phyloP scores from a whole-genome alignment of 2,329 filamentous ascomycete species.

The Mollisia scopiformis region DNA sequence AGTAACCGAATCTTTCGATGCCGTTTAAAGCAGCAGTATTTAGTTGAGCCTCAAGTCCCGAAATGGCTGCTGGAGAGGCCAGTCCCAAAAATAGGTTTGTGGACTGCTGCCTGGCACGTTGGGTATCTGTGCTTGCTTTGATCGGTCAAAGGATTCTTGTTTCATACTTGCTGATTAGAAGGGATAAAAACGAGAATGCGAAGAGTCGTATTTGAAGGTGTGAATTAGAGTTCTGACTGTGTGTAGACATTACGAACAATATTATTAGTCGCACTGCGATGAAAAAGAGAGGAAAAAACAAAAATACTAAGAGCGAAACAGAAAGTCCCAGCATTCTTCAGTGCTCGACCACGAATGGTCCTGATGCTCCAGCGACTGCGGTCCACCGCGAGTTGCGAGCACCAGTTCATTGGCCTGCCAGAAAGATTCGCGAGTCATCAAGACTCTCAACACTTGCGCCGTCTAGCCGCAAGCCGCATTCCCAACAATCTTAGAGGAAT shows the following conservation, averaged over 20 bases:
- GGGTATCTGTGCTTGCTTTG: neutral
- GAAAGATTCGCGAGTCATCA: neutral
- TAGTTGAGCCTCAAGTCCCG: neutral
- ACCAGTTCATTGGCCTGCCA: slow-evolving; percentile 2
- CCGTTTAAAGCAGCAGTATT: neutral
- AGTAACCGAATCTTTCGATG: neutral
- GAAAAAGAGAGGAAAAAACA: neutral
- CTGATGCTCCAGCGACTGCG: neutral
- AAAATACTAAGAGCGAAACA: slow-evolving; percentile 4
- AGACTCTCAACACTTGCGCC: neutral
- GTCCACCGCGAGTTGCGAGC: slow-evolving; percentile 1
- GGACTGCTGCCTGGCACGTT: neutral
- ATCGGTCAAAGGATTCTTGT: too few relatives aligned
- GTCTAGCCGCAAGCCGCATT: neutral
- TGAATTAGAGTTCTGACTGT: neutral
- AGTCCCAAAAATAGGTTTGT: neutral
- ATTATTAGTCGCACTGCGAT: neutral
- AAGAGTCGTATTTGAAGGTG: neutral
- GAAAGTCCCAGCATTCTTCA: slow-evolving; percentile 1
- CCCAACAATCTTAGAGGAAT: neutral
- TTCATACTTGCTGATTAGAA: too few relatives aligned
- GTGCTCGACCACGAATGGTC: slow-evolving; percentile 3
- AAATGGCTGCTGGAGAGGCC: neutral
- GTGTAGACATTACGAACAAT: neutral
- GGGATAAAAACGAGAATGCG: neutral